phyloP scores from a whole-genome alignment of 2,329 filamentous ascomycete genomes.

The Lasiodiplodia sp. region DNA sequence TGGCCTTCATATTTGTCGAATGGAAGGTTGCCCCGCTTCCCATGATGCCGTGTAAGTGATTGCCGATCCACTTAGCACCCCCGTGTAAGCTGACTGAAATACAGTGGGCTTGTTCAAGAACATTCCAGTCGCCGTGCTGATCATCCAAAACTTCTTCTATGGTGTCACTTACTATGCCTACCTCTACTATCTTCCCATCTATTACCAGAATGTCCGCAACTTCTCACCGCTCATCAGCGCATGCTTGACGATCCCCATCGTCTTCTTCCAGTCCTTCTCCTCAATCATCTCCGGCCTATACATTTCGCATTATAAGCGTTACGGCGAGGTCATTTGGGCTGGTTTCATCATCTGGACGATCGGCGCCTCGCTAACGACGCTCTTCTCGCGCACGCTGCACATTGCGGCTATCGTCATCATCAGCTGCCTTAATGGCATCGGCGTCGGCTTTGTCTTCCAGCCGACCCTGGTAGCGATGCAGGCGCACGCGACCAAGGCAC shows the following conservation, averaged over 20 bases:
- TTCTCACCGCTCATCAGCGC: constrained; percentile 59
- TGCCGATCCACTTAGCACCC: neutral
- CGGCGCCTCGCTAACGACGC: constrained; percentile 60
- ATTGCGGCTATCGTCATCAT: constrained; percentile 59
- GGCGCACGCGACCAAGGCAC: constrained; percentile 57
- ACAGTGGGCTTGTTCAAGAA: constrained; percentile 62
- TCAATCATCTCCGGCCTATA: constrained; percentile 63
- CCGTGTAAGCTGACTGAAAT: neutral
- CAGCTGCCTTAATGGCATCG: constrained; percentile 54
- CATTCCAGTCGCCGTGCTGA: constrained; percentile 60
- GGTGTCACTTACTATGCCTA: constrained; percentile 66
- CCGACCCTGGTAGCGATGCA: constrained; percentile 65
- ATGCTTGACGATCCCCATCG: constrained; percentile 58
- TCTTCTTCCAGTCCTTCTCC: constrained; percentile 54
- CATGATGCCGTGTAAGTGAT: constrained; percentile 59
- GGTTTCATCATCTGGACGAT: constrained; percentile 58
- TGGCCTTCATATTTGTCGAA: constrained; percentile 62
- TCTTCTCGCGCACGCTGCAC: constrained; percentile 54
- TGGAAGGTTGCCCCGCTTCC: constrained; percentile 63
- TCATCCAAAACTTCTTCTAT: constrained; percentile 66
- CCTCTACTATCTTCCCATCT: constrained; percentile 68
- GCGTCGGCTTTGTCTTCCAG: constrained; percentile 60
- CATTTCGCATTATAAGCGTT: constrained; percentile 64
- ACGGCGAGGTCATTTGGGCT: constrained; percentile 65
- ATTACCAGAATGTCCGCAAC: constrained; percentile 65